Base-by-base conservation (phyloP, 306 rosid species). In the Parietaria judaica region DNA sequence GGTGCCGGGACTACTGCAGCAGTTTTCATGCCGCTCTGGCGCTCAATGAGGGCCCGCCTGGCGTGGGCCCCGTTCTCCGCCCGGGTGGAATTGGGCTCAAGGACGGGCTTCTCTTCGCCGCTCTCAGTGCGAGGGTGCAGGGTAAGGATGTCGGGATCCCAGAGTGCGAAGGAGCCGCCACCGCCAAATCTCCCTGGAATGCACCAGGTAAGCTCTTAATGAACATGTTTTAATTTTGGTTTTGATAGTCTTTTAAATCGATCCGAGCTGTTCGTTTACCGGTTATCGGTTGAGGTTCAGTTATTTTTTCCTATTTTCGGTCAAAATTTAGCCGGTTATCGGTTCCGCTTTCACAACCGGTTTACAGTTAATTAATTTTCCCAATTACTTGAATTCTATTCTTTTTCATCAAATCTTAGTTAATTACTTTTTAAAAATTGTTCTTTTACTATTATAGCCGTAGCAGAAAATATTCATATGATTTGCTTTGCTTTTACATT, bases 121-220 rank as follows among this genome's bases (percentile, higher is more conserved):
- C 96, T 70, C 96, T 92, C 66, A 67, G 88, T 70, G 89, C 96
- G 38, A 92, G 79, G 82, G 88, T 90, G 60, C 94, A 79, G 70
- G 95, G 95, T 65, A 92, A 88, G 78, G 94, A 84, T 70, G 99
- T 92, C 39, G 99, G 96, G 63, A 84, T 92, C 70, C 99, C 96
- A 16, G 96, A 86, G 67, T 92, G 99, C 53, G 99, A 88, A 81
- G 96, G 99, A 74, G 99, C 99, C 11, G 96, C 99, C 65, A 92
- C 96, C 56, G 85, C 96, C 34, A 92, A 88, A 82, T 88, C 99
- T 81, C 96, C 96, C 50, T 92, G 98, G 98, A 92, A 92, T 69
- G 99, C 99, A 15, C 90, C 92, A 51, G 98, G 98, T 91, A 82
- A 66, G 45, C 9, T 41, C 45, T 23, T 23, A 23, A 0, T 23